Evolutionary conservation across 2,329 filamentous ascomycete genomes (phyloP), one percentile per base, ranked within the genome.

Genomic region (Epichloe sp.): DNA sequence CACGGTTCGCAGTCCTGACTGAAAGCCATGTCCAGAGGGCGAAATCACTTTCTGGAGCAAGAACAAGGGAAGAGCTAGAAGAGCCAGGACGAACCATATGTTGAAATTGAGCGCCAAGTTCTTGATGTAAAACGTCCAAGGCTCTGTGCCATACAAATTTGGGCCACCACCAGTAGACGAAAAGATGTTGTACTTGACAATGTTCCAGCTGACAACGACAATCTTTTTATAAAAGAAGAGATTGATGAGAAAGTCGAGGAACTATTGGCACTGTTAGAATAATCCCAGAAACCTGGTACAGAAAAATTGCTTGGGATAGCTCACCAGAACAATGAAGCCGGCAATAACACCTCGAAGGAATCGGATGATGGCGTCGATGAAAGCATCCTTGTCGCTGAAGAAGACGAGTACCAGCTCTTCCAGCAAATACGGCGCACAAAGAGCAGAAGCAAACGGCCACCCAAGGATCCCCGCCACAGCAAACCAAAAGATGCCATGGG

Each of bases 91-190:
- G 59, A 96, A 90, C 88, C 90, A 97, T 45, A 95, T 68, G 63
- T 97, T 95, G 74, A 97, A 98, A 71, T 98, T 98, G 53, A 98
- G 75, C 15, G 85, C 71, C 43, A 98, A 71, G 60, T 98, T 98
- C 59, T 87, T 86, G 59, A 95, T 75, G 68, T 98, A 98, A 65
- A 96, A 98, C 49, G 90, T 85, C 93, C 91, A 97, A 1, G 91
- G 88, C 68, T 98, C 93, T 1, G 88, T 94, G 44, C 93, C 93
- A 61, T 96, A 98, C 37, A 98, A 86, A 51, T 95, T 80, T 0
- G 93, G 93, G 0, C 91, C 93, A 35, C 91, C 93, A 35, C 83
- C 86, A 0, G 80, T 78, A 6, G 81, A 82, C 7, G 86, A 86
- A 63, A 98, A 91, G 43, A 98, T 80, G 64, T 98, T 98, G 76